A percentile compares a stretch with the other conserved stretches of the same genome.
These are phyloP conservation scores for Drechslerella dactyloides DNA, from an alignment of 2,329 filamentous ascomycete species.

Conservation along the genomic window DNA sequence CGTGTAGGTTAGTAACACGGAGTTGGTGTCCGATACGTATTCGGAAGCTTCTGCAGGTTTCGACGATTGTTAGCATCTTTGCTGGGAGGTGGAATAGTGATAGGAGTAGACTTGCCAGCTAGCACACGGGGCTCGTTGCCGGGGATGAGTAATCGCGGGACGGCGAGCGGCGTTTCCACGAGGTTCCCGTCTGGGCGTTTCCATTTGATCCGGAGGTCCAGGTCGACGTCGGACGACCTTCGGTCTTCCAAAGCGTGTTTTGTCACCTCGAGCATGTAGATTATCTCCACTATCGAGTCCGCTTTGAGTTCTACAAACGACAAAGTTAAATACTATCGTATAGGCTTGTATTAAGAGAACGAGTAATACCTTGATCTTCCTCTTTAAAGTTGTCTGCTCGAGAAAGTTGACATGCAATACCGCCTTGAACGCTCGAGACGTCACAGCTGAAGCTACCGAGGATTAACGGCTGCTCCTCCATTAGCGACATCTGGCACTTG, in stretches of 20 bases:
- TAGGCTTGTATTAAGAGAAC: not conserved
- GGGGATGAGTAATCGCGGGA: conserved; percentile 80
- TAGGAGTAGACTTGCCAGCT: conserved; percentile 61
- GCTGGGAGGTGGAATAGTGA: conserved; percentile 52
- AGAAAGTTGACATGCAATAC: conserved; percentile 36
- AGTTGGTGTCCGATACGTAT: conserved; percentile 37
- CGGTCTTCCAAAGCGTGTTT: conserved; percentile 84
- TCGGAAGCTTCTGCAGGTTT: conserved; percentile 27
- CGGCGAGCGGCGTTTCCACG: conserved; percentile 71
- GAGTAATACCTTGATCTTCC: conserved; percentile 22
- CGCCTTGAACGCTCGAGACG: conserved; percentile 39
- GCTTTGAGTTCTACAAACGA: conserved; percentile 39
- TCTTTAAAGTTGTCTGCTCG: conserved; percentile 28
- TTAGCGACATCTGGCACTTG: conserved; percentile 64
- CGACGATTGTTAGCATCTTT: conserved; percentile 54
- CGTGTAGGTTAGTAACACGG: conserved; percentile 65
- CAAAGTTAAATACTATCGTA: conserved; percentile 8
- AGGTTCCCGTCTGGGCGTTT: conserved; percentile 61
- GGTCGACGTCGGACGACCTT: conserved; percentile 73
- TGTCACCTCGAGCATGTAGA: conserved; percentile 75
- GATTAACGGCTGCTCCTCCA: conserved; percentile 25
- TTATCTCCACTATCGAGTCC: conserved; percentile 62
- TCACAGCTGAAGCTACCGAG: conserved; percentile 34
- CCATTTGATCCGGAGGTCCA: conserved; percentile 80
- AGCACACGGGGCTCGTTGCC: conserved; percentile 87